Evolutionary conservation across 352 stramenopile genomes (phyloP), one percentile per base, ranked within the genome.

Genomic region (Pythium aristosporum): DNA sequence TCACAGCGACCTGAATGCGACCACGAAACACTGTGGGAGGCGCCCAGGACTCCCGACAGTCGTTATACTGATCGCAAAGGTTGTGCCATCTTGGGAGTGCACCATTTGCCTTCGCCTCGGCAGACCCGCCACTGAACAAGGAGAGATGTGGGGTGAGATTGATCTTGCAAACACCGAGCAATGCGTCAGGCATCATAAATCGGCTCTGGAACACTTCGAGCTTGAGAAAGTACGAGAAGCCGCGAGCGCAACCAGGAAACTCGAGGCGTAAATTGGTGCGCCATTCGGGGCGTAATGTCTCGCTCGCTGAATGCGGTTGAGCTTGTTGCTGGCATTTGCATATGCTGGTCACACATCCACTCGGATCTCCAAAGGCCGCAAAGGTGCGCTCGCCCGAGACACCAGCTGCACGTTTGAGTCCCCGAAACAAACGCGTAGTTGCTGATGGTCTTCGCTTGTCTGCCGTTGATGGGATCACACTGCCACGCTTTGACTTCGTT

Each of bases 51-150:
- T 92, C 85, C 30, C 87, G 86, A 61, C 85, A 94, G 61, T 94
- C 85, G 53, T 94, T 90, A 66, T 94, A 94, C 65, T 92, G 84
- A 42, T 94, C 85, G 57, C 85, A 92, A n/a, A 94, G 61, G 59
- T 94, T 94, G 50, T 93, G 82, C 85, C 85, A 94, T 21, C 85
- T 76, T 53, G 81, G 79, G 18, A 94, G 67, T 21, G 85, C 85
- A 7, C 85, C 85, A 32, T 91, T 94, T 3, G 85, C 85, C 41
- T 91, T 91, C 7, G 85, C 85, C 36, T 94, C 85, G 5, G 85
- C 85, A 36, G 85, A 94, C 16, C 61, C 61, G 20, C 77, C 85
- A 53, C 87, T 87, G 44, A 89, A 80, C 37, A 94, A 69, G 37
- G 82, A 88, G 15, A 94, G 53, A 58, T 94, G 82, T n/a, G 85